phyloP scores from a whole-genome alignment of 2,329 filamentous ascomycete species.

The Aspergillus ochraceus region DNA sequence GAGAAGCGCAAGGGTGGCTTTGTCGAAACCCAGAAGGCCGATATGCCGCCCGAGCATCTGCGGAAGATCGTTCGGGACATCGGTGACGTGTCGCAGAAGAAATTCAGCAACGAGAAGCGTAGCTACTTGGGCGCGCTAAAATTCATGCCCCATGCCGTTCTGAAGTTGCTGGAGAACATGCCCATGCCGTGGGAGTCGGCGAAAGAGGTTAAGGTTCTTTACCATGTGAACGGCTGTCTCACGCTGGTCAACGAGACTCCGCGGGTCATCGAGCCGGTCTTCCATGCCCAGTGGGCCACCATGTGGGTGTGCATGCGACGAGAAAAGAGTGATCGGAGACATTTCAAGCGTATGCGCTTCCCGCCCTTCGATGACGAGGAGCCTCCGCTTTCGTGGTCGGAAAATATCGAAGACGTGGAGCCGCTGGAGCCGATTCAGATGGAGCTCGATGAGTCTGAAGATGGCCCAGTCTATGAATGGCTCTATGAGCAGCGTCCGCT shows the following conservation, averaged over 20 bases:
- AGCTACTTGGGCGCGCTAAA: conserved; percentile 96
- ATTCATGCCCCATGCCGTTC: conserved; percentile 97
- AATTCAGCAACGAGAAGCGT: conserved; percentile 97
- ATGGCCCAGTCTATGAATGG: conserved; percentile 90
- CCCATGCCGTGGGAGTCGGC: conserved; percentile 99
- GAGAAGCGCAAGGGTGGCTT: conserved; percentile 97
- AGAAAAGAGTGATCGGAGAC: conserved; percentile 90
- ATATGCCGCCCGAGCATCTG: conserved; percentile 97
- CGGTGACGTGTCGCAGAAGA: conserved; percentile 98
- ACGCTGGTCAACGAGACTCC: conserved; percentile 96
- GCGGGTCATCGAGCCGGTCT: conserved; percentile 94
- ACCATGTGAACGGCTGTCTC: conserved; percentile 96
- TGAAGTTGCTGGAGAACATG: conserved; percentile 99
- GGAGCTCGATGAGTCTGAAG: conserved; percentile 93
- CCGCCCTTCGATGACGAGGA: conserved; percentile 99
- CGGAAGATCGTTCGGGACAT: conserved; percentile 99
- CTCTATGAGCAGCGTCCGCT: conserved; percentile 94
- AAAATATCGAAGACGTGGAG: conserved; percentile 98
- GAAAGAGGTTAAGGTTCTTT: conserved; percentile 94
- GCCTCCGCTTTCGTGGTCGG: conserved; percentile 93
- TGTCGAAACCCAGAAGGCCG: conserved; percentile 95
- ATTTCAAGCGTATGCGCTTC: conserved; percentile 99
- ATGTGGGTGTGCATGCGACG: conserved; percentile 99
- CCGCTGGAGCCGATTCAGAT: conserved; percentile 97
- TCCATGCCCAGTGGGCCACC: conserved; percentile 97